These are phyloP conservation scores for Blastobotrys aristatus DNA, from an alignment of 1,139 yeast species.

Conservation along the genomic window DNA sequence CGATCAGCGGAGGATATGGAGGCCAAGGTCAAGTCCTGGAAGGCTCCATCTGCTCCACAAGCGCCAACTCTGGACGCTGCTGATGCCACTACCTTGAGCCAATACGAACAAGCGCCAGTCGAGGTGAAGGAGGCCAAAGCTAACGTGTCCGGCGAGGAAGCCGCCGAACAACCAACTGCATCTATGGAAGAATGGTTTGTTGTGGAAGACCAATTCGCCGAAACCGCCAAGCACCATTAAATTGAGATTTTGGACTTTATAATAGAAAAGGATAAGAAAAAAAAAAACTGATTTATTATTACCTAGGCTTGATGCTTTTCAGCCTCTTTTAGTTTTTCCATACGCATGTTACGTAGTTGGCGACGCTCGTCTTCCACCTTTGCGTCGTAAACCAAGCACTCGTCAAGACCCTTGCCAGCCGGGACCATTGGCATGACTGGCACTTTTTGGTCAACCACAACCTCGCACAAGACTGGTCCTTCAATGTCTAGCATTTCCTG, in stretches of 20 bases:
- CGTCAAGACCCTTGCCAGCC: conserved; percentile 90
- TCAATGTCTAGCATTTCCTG: conserved; percentile 66
- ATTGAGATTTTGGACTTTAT: background rate
- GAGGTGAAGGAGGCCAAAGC: conserved; percentile 55
- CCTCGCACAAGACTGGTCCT: conserved; percentile 90
- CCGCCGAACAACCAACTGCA: conserved; percentile 37
- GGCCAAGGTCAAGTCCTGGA: conserved; percentile 76
- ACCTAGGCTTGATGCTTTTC: conserved; percentile 5
- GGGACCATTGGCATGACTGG: conserved; percentile 99
- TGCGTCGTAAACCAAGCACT: conserved; percentile 80
- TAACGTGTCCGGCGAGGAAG: conserved; percentile 36
- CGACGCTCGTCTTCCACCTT: conserved; percentile 71
- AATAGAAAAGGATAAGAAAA: background rate
- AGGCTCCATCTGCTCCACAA: conserved; percentile 67
- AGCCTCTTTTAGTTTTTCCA: conserved; percentile 9
- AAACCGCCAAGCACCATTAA: conserved; percentile 50
- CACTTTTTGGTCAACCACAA: conserved; percentile 87
- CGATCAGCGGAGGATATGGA: conserved; percentile 69
- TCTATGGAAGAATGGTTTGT: conserved; percentile 50
- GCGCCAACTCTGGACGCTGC: conserved; percentile 70
- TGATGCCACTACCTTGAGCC: conserved; percentile 63
- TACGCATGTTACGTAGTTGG: conserved; percentile 54
- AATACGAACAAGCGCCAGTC: conserved; percentile 70
- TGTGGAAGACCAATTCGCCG: conserved; percentile 43
- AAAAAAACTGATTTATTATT: background rate